Base-by-base conservation (phyloP, 208 protist genomes). In the Trypanosomatidae sp. region DNA sequence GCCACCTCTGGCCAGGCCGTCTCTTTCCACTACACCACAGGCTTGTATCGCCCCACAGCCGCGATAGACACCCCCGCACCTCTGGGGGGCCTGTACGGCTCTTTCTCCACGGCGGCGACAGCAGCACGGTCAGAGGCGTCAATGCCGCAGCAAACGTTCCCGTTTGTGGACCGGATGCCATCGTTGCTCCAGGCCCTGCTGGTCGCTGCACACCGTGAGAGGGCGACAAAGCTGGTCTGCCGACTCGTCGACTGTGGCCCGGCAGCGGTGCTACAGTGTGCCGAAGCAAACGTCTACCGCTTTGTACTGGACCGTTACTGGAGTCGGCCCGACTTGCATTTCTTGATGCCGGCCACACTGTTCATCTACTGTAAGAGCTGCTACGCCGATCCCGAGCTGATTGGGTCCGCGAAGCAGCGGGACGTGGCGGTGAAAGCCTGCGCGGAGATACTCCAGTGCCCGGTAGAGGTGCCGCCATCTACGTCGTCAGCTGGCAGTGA, bases 341-440 rank as follows among this genome's bases (percentile, higher is more conserved):
- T 88, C 71, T 73, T 96, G 28, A 77, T 96, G 82, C 92, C 92
- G 15, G 64, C 92, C n/a, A 80, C 88, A 5, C 77, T 97, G 28
- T 97, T 97, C 69, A 91, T 97, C 69, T 94, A 90, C 72, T 76
- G 81, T 58, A 97, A 97, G 81, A 89, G 80, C 53, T 91, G 84
- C 77, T 94, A 95, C 81, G 87, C 85, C 1, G 92, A 97, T 67
- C 87, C 90, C 8, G 76, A 74, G 41, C 81, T 97, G 46, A 86
- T 93, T 55, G 88, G 87, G 60, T 52, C 76, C 2, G 43, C 70
- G 13, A 82, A 80, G 65, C 89, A 92, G 76, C 82, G 86, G 36
- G 74, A 86, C 33, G 59, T 71, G 9, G 81, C 89, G 28, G 66
- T 93, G 30, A 77, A 84, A 39, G 77, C 75, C 22, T 94, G 88